Evolutionary conservation across 169 alveolate genomes (phyloP), one percentile per base, ranked within the genome.

Genomic region (Cyclospora cayetanensis): DNA sequence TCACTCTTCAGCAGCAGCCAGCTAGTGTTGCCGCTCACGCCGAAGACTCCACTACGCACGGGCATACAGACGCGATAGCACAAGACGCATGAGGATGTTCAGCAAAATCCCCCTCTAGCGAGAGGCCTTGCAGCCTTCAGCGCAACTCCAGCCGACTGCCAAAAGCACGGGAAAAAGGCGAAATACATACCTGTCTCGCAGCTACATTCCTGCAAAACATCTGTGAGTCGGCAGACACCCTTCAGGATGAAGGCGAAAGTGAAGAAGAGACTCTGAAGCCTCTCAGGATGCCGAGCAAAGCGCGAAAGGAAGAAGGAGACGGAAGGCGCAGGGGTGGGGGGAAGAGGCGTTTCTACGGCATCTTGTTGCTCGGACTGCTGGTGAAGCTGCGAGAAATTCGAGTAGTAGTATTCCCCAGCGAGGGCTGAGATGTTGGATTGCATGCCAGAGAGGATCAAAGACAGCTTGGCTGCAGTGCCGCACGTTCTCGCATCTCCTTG

Each of bases 251-350:
- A 92, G 18, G 98, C 95, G 93, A 95, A 98, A 18, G 97, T 91
- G 93, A 97, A 97, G 39, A 94, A 95, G 87, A 98, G 82, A 84
- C 97, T 96, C 91, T 96, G 97, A 15, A 97, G 53, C 83, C 98
- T 91, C 31, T 96, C 98, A 31, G 96, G 97, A 87, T 97, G 96
- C 63, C 87, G 42, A 1, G 97, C 97, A n/a, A 97, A 95, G 92
- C 95, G 95, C 76, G 90, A 95, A 60, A 94, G 84, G 84, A 93
- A 97, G 37, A 90, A 90, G 12, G 90, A 46, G 27, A 79, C 41
- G 34, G 76, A 65, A 25, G 76, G 76, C n/a, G 39, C 35, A 9
- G 76, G 39, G 35, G 39, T 27, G 34, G 76, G 76, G 12, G 39
- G 39, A 1, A 4, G 53, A 1, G 9, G 27, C 27, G 4, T 4